phyloP scores from a whole-genome alignment of 1,139 yeast species.

The Scheffersomyces titani region DNA sequence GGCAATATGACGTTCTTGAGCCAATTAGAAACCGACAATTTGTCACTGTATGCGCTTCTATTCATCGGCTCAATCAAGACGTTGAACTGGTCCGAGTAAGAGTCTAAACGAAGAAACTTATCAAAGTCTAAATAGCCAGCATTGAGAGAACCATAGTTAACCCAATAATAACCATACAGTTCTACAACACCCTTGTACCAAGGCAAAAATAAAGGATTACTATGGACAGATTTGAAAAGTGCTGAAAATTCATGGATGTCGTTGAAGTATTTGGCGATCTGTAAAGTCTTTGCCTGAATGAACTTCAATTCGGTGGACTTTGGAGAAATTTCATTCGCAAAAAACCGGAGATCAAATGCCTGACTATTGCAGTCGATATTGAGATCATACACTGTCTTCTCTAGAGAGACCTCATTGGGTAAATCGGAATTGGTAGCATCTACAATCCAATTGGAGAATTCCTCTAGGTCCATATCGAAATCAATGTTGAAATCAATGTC shows the following conservation, averaged over 20 bases:
- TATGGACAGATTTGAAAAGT: conserved; percentile 16
- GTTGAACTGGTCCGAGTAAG: conserved; percentile 19
- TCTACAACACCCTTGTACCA: conserved; percentile 32
- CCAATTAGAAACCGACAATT: conserved; percentile 24
- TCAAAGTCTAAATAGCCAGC: conserved; percentile 8
- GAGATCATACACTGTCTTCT: conserved; percentile 3
- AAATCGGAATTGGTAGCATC: neutral
- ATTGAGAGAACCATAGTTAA: conserved; percentile 21
- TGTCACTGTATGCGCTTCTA: conserved; percentile 9
- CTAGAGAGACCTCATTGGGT: neutral
- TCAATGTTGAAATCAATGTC: conserved; percentile 3
- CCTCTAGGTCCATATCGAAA: conserved; percentile 22
- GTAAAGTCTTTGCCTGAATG: conserved; percentile 24
- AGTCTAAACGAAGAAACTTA: conserved; percentile 13
- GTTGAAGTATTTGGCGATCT: conserved; percentile 20
- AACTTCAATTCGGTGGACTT: conserved; percentile 15
- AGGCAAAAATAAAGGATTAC: conserved; percentile 18
- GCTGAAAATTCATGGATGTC: conserved; percentile 16
- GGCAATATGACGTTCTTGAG: conserved; percentile 34
- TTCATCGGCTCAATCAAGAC: conserved; percentile 26
- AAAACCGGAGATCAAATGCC: neutral
- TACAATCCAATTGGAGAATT: conserved; percentile 20
- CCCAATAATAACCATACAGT: conserved; percentile 36
- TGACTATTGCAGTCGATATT: conserved; percentile 1
- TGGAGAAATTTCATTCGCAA: neutral